phyloP scores from a whole-genome alignment of 2,329 filamentous ascomycete species.

The Penicillium glabrum region DNA sequence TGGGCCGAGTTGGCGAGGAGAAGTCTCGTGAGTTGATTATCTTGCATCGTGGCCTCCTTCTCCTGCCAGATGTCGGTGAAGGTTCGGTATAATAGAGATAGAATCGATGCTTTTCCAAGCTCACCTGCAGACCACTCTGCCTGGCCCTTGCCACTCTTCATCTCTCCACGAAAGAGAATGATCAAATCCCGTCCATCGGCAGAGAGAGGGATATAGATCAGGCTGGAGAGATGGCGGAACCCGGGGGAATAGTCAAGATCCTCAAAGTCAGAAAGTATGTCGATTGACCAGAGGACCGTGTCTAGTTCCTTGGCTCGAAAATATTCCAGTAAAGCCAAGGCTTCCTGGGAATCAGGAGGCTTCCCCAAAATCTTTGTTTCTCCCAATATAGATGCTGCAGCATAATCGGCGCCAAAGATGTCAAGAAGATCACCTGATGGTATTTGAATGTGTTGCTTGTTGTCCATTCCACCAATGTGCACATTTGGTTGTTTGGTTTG shows the following conservation, averaged over 20 bases:
- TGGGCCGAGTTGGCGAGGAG: constrained; percentile 85
- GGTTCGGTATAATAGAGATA: constrained; percentile 80
- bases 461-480: constrained; percentile 67
- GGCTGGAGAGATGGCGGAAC: constrained; percentile 71
- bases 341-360: constrained; percentile 74
- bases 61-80: constrained; percentile 92
- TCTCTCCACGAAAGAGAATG: constrained; percentile 76
- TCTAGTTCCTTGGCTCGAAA: constrained; percentile 70
- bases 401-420: constrained; percentile 82
- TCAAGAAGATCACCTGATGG: constrained; percentile 80
- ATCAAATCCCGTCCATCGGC: constrained; percentile 76
- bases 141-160: constrained; percentile 41
- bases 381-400: constrained; percentile 74
- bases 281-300: constrained; percentile 72
- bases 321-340: constrained; percentile 79
- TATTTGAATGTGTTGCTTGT: constrained; percentile 78
- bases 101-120: constrained; percentile 79
- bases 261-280: constrained; percentile 72
- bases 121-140: constrained; percentile 86
- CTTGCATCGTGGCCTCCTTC: constrained; percentile 79
- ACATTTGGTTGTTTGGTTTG: constrained; percentile 79
- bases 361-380: constrained; percentile 81
- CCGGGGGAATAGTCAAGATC: constrained; percentile 77
- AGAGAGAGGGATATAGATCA: constrained; percentile 78
- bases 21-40: constrained; percentile 73